Evolutionary conservation across 305 asterid genomes (phyloP).

Genomic region (Lippia alba): DNA sequence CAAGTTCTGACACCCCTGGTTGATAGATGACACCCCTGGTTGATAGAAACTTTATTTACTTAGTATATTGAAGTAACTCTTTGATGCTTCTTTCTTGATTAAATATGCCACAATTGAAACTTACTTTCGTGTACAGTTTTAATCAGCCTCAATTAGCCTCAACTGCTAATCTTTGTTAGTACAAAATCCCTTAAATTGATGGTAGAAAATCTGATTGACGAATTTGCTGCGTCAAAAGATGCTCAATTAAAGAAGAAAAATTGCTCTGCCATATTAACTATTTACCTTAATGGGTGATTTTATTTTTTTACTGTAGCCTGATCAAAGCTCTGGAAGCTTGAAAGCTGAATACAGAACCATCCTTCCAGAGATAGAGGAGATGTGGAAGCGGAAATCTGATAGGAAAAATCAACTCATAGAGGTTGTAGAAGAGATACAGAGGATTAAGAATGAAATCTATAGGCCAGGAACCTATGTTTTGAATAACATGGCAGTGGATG

Average conservation of each 20-base stretch:
- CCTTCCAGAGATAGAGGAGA: slow-evolving; percentile 90
- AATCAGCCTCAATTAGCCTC: background rate
- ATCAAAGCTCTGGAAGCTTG: slow-evolving; percentile 78
- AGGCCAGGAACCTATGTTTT: slow-evolving; percentile 44
- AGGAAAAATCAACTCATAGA: slow-evolving; percentile 75
- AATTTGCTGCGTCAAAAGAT: background rate
- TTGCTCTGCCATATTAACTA: slow-evolving; percentile 4
- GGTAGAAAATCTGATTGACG: background rate
- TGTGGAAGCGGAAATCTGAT: slow-evolving; percentile 81
- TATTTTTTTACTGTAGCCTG: slow-evolving; percentile 55
- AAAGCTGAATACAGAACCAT: slow-evolving; percentile 82
- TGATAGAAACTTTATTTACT: slow-evolving; percentile 1
- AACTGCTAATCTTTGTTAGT: background rate
- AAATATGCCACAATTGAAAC: slow-evolving; percentile 6
- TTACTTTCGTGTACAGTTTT: background rate
- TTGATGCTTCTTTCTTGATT: background rate
- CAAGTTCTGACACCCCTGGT: background rate
- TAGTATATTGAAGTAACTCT: background rate
- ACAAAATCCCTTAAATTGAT: slow-evolving; percentile 13
- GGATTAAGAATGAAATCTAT: slow-evolving; percentile 68
- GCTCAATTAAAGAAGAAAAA: background rate
- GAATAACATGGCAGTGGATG: slow-evolving; percentile 56
- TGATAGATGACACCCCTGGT: too few relatives aligned
- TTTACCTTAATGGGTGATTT: slow-evolving; percentile 20
- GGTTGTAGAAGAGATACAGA: slow-evolving; percentile 67